Base-by-base conservation (phyloP, 208 protist genomes). In the Wallacemonas collosoma region DNA sequence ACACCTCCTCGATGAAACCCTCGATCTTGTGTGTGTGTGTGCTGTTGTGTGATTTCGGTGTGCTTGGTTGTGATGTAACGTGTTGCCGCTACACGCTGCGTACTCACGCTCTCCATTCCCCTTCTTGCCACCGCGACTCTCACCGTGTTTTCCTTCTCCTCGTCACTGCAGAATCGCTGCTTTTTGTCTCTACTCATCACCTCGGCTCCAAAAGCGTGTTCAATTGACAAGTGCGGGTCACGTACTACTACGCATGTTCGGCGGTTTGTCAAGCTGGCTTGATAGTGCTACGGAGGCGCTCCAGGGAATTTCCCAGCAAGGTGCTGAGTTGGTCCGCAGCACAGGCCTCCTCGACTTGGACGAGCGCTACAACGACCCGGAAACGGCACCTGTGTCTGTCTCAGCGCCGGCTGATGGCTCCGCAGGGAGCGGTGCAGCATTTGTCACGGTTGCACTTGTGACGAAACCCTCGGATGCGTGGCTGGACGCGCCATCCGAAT, bases 401-500 rank as follows among this genome's bases (percentile, higher is more conserved):
- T 61, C 60, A 3, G 26, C 38, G n/a, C 15, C 60, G 2, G 36
- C n/a, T 1, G 57, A 70, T 39, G 67, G 43, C 15, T 14, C 35
- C n/a, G 56, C 7, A 69, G 26, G 26, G 26, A 26, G 0, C 26
- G 26, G 26, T 26, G 26, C 26, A 26, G 26, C 26, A 26, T 26
- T 26, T 26, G 26, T 44, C n/a, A 38, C 76, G 35, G 12, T 74
- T 43, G 68, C 36, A 11, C 61, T 68, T 15, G 69, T 81, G 43
- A 79, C 77, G 44, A 38, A 65, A 2, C 63, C 77, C 12, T 83
- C 87, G 1, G 1, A 62, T 2, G 15, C 55, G 9, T 91, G 87
- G 87, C 51, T 69, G 36, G 73, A 63, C 8, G 68, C 83, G 17
- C 14, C 12, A 3, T 80, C 78, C 40, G 87, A 91, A 64, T 91